These are phyloP conservation scores for Oryza coarctata DNA, from an alignment of 176 grass and related monocot genomes.

Conservation along the genomic window DNA sequence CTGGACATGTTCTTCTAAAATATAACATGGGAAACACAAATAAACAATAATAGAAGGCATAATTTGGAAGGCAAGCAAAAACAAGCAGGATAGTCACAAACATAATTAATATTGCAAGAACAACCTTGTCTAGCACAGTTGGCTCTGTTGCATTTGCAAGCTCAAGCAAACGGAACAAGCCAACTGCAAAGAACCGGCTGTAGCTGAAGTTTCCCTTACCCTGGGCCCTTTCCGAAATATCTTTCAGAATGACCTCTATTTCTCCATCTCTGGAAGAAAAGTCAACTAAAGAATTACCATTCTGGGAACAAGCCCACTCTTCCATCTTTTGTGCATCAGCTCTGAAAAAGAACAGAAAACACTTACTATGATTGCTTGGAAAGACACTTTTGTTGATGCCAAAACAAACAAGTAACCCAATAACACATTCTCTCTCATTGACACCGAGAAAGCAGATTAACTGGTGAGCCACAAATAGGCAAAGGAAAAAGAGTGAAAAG, in stretches of 20 bases:
- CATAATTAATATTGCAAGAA: conserved; percentile 36
- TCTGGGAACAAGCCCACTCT: conserved; percentile 89
- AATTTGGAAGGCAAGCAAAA: background rate
- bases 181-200: conserved; percentile 93
- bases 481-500: background rate
- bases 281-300: conserved; percentile 66
- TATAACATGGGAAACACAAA: background rate
- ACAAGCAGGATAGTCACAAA: conserved; percentile 3
- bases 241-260: conserved; percentile 74
- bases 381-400: conserved; percentile 18
- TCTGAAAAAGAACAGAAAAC: conserved; percentile 41
- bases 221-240: conserved; percentile 88
- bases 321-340: conserved; percentile 78
- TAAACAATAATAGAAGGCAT: background rate
- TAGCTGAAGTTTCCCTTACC: conserved; percentile 92
- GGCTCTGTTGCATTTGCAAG: conserved; percentile 92
- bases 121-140: conserved; percentile 87
- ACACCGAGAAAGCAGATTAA: conserved; percentile 21
- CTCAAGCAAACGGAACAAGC: conserved; percentile 96
- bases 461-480: conserved; percentile 5
- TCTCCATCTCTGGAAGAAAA: conserved; percentile 87
- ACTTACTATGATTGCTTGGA: conserved; percentile 16
- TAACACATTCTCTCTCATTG: conserved; percentile 6
- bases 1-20: background rate
- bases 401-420: conserved; percentile 25